Conservation (phyloP, 495 filamentous ascomycete species). For the Penicillium ochrochloron region DNA sequence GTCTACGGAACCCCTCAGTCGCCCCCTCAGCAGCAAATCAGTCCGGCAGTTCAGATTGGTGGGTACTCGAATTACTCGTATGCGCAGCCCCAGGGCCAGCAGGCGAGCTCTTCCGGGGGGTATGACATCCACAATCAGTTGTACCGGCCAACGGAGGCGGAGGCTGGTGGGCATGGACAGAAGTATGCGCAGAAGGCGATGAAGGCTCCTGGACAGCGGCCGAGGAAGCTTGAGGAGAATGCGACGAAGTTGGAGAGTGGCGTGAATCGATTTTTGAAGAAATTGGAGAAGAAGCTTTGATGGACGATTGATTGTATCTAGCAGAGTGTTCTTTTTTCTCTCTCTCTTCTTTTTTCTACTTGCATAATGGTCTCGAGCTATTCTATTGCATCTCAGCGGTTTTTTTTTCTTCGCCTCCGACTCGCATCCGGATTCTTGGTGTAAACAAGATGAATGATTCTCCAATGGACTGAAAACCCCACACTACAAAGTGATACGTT, state of each 20-base stretch:
- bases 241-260: constrained; percentile 76
- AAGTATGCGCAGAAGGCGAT: constrained; percentile 58
- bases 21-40: constrained; percentile 20
- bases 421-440: background rate
- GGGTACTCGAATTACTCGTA: constrained; percentile 67
- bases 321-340: background rate
- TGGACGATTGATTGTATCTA: background rate
- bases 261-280: constrained; percentile 82
- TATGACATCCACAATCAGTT: constrained; percentile 77
- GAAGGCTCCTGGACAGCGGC: constrained; percentile 50
- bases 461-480: background rate
- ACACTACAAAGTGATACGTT: background rate
- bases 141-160: constrained; percentile 74
- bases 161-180: constrained; percentile 47
- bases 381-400: background rate
- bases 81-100: constrained; percentile 42
- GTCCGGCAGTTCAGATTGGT: constrained; percentile 33
- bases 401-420: background rate
- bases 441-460: no score
- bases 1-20: constrained; percentile 28
- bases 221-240: constrained; percentile 67
- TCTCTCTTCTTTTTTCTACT: background rate
- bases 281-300: constrained; percentile 84
- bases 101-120: constrained; percentile 39
- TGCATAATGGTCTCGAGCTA: background rate